Evolutionary conservation across 1,139 yeast genomes (phyloP).

Genomic region (Sugiyamaella grinbergsii): DNA sequence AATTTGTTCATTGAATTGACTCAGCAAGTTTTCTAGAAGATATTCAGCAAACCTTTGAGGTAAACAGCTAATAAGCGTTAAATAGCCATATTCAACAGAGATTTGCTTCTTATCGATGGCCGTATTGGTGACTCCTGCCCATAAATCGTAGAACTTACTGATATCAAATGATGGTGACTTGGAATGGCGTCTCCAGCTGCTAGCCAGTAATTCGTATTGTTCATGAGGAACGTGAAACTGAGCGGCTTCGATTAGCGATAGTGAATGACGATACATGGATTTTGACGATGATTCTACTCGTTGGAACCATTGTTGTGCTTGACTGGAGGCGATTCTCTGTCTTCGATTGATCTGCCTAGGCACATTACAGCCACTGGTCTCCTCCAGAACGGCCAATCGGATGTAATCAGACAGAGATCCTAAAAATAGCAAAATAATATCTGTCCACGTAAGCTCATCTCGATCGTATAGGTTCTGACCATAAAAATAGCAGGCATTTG

Average conservation of each 20-base stretch:
- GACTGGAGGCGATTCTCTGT: neutral
- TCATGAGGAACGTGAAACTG: slow-evolving; percentile 2
- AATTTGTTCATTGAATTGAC: neutral
- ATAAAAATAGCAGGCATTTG: neutral
- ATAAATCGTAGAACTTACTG: slow-evolving; percentile 2
- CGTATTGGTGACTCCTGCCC: slow-evolving; percentile 1
- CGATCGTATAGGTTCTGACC: neutral
- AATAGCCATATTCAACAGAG: slow-evolving; percentile 8
- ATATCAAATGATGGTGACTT: slow-evolving; percentile 4
- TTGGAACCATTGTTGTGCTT: neutral
- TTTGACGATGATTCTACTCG: neutral
- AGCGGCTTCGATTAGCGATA: neutral
- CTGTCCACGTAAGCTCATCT: slow-evolving; percentile 11
- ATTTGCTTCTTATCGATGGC: slow-evolving; percentile 12
- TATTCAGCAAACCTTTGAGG: slow-evolving; percentile 12
- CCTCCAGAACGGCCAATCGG: slow-evolving; percentile 8
- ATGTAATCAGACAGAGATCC: slow-evolving; percentile 4
- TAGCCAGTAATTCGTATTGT: slow-evolving; percentile 11
- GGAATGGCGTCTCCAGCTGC: slow-evolving; percentile 9
- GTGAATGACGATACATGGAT: neutral
- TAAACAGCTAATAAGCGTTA: slow-evolving; percentile 9
- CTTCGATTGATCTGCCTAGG: neutral
- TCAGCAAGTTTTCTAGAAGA: neutral
- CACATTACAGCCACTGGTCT: too few species aligned
- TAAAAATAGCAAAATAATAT: slow-evolving; percentile 6